phyloP scores from a whole-genome alignment of 495 filamentous ascomycete genomes.

The Podospora pseudoanserina region DNA sequence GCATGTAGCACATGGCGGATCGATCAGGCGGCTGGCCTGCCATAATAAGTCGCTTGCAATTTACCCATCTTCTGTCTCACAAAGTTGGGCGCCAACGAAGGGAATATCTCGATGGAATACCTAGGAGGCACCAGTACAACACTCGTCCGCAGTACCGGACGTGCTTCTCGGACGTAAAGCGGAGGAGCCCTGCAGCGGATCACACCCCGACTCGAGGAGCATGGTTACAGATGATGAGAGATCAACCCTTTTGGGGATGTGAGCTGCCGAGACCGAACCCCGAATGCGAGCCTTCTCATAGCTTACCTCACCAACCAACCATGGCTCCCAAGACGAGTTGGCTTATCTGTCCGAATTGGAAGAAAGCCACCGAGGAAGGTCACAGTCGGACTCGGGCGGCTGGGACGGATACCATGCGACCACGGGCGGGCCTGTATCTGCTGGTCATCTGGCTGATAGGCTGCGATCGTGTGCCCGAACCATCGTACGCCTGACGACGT shows the following conservation, averaged over 20 bases:
- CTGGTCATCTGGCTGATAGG: not conserved
- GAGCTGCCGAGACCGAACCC: not conserved
- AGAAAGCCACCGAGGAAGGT: not conserved
- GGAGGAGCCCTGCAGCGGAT: not conserved
- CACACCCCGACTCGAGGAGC: not conserved
- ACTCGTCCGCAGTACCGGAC: not conserved
- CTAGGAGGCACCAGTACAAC: not conserved
- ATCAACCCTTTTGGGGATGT: not conserved
- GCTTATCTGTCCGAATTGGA: not conserved
- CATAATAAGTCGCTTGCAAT: slow-evolving; percentile 5
- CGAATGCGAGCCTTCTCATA: not conserved
- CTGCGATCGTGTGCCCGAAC: no score
- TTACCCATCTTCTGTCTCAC: slow-evolving; percentile 8
- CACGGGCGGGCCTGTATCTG: not conserved
- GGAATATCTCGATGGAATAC: not conserved
- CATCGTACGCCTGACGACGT: not conserved
- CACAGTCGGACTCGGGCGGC: not conserved
- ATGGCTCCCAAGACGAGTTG: not conserved
- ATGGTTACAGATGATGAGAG: not conserved
- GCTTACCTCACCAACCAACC: not conserved
- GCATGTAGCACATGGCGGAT: slow-evolving; percentile 7
- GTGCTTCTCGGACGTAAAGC: slow-evolving; percentile 3
- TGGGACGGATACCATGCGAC: not conserved
- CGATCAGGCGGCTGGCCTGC: slow-evolving; percentile 11
- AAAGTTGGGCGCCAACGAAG: slow-evolving; percentile 14